Conservation (phyloP, 805 yeast species). For the Ogataea ganodermae region DNA sequence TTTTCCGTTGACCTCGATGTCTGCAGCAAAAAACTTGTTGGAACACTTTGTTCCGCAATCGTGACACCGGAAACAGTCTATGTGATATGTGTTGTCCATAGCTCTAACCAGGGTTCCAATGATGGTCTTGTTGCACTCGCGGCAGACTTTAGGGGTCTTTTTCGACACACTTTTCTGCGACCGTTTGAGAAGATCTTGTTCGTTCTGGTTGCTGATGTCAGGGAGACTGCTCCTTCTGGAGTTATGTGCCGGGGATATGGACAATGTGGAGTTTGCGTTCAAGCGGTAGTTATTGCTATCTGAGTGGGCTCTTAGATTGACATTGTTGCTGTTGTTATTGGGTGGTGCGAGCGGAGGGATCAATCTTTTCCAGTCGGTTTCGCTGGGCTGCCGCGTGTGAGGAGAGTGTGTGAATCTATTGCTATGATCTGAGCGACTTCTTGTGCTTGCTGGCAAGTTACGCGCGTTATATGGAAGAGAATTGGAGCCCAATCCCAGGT, state of each 20-base stretch:
- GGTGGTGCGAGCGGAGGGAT: constrained; percentile 2
- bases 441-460: neutral
- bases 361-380: constrained; percentile 3
- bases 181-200: constrained; percentile 5
- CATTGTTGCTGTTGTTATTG: neutral
- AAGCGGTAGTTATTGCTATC: neutral
- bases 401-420: neutral
- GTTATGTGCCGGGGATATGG: constrained; percentile 1
- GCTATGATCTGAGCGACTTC: neutral
- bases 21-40: constrained; percentile 85
- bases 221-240: constrained; percentile 19
- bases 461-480: neutral
- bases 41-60: constrained; percentile 84
- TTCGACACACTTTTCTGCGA: constrained; percentile 16
- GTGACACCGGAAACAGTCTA: constrained; percentile 82
- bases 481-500: neutral
- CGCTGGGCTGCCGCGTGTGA: neutral
- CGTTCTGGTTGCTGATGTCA: constrained; percentile 11
- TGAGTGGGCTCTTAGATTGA: neutral
- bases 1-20: constrained; percentile 39
- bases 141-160: constrained; percentile 44
- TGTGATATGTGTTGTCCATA: constrained; percentile 74
- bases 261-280: neutral
- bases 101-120: constrained; percentile 86
- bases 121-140: constrained; percentile 53